Conservation (phyloP, 306 rosid species). For the Delonix regia region DNA sequence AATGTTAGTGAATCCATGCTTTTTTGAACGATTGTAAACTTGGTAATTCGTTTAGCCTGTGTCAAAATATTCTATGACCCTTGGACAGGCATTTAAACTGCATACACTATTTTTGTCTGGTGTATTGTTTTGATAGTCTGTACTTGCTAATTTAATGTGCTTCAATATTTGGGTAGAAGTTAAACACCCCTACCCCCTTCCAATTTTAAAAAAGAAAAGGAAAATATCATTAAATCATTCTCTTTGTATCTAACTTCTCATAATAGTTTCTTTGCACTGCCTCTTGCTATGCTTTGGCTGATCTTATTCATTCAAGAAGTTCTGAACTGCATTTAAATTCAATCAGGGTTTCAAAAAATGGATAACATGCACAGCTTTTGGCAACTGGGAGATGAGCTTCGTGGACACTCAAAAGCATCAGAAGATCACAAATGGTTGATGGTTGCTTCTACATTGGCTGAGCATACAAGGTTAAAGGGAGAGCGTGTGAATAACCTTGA, state of each 20-base stretch:
- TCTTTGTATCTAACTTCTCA: not conserved
- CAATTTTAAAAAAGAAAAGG: not conserved
- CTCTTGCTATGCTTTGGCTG: not conserved
- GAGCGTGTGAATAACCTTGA: constrained; percentile 93
- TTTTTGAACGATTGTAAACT: constrained; percentile 7
- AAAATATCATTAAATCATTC: not conserved
- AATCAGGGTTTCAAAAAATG: constrained; percentile 59
- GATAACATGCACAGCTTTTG: constrained; percentile 81
- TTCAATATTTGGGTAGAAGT: not conserved
- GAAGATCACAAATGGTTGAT: constrained; percentile 92
- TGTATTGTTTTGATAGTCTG: not conserved
- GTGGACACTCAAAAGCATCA: constrained; percentile 84
- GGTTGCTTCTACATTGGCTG: constrained; percentile 93
- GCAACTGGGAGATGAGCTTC: constrained; percentile 94
- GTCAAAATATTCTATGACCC: not conserved
- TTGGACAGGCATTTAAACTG: not conserved
- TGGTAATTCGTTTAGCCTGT: not conserved
- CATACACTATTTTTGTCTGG: not conserved
- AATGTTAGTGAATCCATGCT: not conserved
- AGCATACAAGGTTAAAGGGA: constrained; percentile 82
- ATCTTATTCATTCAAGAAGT: constrained; percentile 7
- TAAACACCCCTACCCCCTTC: not conserved
- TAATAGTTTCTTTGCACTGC: not conserved
- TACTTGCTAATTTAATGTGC: not conserved
- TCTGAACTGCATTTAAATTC: constrained; percentile 26